phyloP scores from a whole-genome alignment of 2,329 filamentous ascomycete genomes.

The Venturia aucupariae region DNA sequence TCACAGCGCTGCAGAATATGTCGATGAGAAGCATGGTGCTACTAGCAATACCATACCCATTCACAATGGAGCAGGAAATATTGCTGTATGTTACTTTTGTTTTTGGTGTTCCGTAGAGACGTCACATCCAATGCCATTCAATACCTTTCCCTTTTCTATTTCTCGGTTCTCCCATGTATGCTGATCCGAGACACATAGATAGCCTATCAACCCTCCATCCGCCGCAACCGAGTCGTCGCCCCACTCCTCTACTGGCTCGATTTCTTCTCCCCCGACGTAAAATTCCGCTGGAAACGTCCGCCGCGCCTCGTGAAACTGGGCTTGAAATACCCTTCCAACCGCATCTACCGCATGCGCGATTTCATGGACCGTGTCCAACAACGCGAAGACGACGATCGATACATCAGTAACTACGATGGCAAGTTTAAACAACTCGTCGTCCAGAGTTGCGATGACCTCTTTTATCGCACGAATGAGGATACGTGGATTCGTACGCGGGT shows the following conservation, averaged over 20 bases:
- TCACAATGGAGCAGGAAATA: neutral
- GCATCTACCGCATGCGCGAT: neutral
- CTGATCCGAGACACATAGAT: neutral
- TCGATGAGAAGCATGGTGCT: neutral
- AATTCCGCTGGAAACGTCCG: neutral
- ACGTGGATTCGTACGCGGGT: slow-evolving; percentile 26
- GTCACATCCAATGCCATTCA: no score
- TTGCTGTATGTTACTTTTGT: neutral
- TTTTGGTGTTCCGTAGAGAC: no score
- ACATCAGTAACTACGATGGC: slow-evolving; percentile 25
- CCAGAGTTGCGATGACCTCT: slow-evolving; percentile 25
- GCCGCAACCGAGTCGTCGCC: neutral
- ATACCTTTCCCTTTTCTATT: no score
- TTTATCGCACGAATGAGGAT: slow-evolving; percentile 21
- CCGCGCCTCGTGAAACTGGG: neutral
- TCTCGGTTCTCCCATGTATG: no score
- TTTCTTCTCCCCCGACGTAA: neutral
- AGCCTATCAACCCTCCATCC: neutral
- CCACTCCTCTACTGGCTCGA: neutral
- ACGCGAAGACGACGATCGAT: slow-evolving; percentile 22
- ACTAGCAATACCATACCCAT: neutral
- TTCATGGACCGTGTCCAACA: neutral
- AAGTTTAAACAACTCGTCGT: slow-evolving; percentile 24
- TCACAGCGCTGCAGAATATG: neutral
- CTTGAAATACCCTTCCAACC: neutral